Evolutionary conservation across 116 monocot species (phyloP).

Genomic region (Posidonia oceanica): DNA sequence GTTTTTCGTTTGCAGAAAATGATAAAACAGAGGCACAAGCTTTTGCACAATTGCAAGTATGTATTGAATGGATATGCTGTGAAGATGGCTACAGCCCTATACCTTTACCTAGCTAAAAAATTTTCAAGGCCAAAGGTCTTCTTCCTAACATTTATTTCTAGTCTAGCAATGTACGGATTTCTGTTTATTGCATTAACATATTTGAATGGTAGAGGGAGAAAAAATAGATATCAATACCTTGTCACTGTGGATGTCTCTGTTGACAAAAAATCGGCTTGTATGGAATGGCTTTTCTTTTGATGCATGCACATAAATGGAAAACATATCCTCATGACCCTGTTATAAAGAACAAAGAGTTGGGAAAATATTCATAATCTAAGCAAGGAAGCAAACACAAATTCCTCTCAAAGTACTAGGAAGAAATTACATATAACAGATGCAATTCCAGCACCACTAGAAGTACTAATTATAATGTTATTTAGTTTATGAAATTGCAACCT

Average conservation of each 20-base stretch:
- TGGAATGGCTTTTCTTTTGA: constrained; percentile 78
- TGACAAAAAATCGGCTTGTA: constrained; percentile 50
- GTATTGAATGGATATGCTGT: too few relatives aligned
- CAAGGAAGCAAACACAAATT: neutral
- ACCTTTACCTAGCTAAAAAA: too few relatives aligned
- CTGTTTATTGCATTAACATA: neutral
- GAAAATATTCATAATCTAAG: too few relatives aligned
- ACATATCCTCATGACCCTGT: constrained; percentile 84
- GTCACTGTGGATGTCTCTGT: constrained; percentile 62
- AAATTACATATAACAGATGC: neutral
- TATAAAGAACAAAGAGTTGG: neutral
- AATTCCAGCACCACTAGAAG: neutral
- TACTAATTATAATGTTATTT: neutral
- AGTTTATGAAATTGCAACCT: too few relatives aligned
- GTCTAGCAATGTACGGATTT: too few relatives aligned
- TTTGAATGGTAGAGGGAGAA: neutral
- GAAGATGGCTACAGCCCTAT: too few relatives aligned
- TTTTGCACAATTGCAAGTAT: too few relatives aligned
- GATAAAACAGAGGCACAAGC: too few relatives aligned
- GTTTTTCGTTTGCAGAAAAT: too few relatives aligned
- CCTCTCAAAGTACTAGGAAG: neutral
- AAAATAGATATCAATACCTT: constrained; percentile 33
- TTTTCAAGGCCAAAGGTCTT: too few relatives aligned
- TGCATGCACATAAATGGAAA: constrained; percentile 84
- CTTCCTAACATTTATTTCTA: too few relatives aligned